Evolutionary conservation across 306 rosid species (phyloP), one percentile per base, ranked within the genome.

Genomic region (Spatholobus suberectus): DNA sequence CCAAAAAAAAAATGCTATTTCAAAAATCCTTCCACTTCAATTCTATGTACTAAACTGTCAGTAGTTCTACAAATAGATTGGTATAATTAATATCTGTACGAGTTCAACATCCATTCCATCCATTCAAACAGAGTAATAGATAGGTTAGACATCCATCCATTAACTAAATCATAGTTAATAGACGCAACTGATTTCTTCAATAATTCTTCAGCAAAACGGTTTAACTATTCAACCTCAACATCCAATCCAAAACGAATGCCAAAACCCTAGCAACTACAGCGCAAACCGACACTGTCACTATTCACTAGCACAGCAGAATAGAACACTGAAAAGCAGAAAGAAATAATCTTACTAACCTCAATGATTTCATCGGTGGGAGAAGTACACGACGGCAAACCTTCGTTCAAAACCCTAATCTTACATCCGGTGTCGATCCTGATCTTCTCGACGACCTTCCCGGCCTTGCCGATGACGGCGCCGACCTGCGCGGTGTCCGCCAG

Each of bases 381-480:
- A 15, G 91, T 81, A 68, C 89, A 84, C 7, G 86, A 89, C 0
- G 94, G 97, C 85, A 96, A 34, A 43, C 83, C 81, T 2, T 92
- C 97, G 0, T 57, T 85, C 82, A 94, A 81, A 77, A 89, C 91
- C 94, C 94, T 89, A 90, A 96, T 90, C 77, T 71, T 92, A 68
- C 94, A 89, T 2, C 98, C 94, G 27, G 92, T 91, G 32, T 94
- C 97, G 78, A 76, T 79, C 89, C 97, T 90, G 24, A 96, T 96
- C 90, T 88, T 96, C 89, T 91, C 94, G 27, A 96, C 98, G 2
- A 93, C 92, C 84, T 88, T 92, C 79, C 99, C 99, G 5, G 97
- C 99, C 81, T 91, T 96, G 7, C 99, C 99, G 0, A 96, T 94
- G 20, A 96, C 95, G 2, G 94, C 86, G 24, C 99, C 94, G 5